A percentile compares a stretch with the other conserved stretches of the same genome.
Conservation (phyloP, 768 basidiomycete genomes). For the Tylopilus balloui region DNA sequence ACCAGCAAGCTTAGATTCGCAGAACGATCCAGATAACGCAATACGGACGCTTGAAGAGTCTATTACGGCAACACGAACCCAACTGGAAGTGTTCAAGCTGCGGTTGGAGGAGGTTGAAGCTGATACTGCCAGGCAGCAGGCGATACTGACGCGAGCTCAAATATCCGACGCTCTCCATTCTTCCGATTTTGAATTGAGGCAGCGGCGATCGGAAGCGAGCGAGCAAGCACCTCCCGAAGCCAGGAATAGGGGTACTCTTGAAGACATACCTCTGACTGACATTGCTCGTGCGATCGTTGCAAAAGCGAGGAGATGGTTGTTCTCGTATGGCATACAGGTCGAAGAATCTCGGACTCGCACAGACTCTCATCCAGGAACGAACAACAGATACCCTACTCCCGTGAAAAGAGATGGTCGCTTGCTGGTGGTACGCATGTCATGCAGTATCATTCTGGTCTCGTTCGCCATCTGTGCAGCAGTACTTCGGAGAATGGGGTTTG, state of each 20-base stretch:
- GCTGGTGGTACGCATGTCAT: constrained; percentile 16
- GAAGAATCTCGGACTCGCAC: neutral
- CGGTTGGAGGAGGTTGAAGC: constrained; percentile 28
- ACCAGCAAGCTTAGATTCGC: neutral
- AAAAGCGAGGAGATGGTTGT: constrained; percentile 23
- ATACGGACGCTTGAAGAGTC: constrained; percentile 24
- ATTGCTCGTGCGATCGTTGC: constrained; percentile 16
- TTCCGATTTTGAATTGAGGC: neutral
- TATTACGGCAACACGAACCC: constrained; percentile 19
- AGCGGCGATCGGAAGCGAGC: neutral
- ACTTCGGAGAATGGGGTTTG: constrained; percentile 25
- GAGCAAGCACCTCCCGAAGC: too few relatives aligned
- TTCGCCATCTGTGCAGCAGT: constrained; percentile 26
- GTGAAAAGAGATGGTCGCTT: constrained; percentile 5
- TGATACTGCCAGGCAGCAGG: constrained; percentile 18
- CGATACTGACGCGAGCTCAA: neutral
- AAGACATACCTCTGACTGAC: constrained; percentile 3
- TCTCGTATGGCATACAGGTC: constrained; percentile 15
- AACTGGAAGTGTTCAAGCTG: constrained; percentile 24
- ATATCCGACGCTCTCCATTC: neutral
- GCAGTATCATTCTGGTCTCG: constrained; percentile 24
- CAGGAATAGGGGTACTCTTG: neutral
- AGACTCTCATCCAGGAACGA: neutral
- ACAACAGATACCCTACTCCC: neutral
- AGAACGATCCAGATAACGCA: constrained; percentile 1